These are phyloP conservation scores for Plectosphaerella plurivora DNA, from an alignment of 2,329 filamentous ascomycete genomes.

Conservation along the genomic window DNA sequence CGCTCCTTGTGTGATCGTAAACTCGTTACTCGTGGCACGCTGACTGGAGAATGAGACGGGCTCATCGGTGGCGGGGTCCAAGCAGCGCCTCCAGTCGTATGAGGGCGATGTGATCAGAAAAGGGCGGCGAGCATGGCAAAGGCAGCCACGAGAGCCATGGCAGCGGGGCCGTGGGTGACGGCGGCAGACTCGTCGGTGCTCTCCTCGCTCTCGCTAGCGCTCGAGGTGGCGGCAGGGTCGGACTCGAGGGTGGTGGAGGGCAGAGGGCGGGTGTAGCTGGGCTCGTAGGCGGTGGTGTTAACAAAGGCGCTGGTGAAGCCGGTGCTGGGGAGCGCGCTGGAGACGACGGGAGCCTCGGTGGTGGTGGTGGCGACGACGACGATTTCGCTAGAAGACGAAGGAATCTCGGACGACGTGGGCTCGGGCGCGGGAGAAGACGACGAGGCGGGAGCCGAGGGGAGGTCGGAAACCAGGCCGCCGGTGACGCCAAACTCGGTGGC, in stretches of 20 bases:
- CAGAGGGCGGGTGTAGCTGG: not conserved
- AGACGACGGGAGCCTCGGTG: not conserved
- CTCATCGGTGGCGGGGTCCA: not conserved
- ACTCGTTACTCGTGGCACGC: conserved; percentile 12
- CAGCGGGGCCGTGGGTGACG: conserved; percentile 5
- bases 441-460: conserved; percentile 29
- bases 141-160: conserved; percentile 8
- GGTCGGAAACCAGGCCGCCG: conserved; percentile 43
- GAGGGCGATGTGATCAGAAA: conserved; percentile 7
- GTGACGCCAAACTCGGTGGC: conserved; percentile 44
- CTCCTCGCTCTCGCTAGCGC: not conserved
- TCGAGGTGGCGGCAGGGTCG: conserved; percentile 6
- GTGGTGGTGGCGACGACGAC: not conserved
- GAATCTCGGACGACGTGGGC: conserved; percentile 55
- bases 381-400: not conserved
- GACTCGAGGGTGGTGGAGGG: not conserved
- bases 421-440: conserved; percentile 51
- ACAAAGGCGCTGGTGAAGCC: not conserved
- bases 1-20: conserved; percentile 7
- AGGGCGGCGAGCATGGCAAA: conserved; percentile 11
- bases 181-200: conserved; percentile 3
- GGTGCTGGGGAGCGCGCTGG: not conserved
- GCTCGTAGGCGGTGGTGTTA: conserved; percentile 1
- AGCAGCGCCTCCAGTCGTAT: conserved; percentile 9
- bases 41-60: not conserved